These are phyloP conservation scores for Glycyrrhiza uralensis DNA, from an alignment of 306 rosid species.

Conservation along the genomic window DNA sequence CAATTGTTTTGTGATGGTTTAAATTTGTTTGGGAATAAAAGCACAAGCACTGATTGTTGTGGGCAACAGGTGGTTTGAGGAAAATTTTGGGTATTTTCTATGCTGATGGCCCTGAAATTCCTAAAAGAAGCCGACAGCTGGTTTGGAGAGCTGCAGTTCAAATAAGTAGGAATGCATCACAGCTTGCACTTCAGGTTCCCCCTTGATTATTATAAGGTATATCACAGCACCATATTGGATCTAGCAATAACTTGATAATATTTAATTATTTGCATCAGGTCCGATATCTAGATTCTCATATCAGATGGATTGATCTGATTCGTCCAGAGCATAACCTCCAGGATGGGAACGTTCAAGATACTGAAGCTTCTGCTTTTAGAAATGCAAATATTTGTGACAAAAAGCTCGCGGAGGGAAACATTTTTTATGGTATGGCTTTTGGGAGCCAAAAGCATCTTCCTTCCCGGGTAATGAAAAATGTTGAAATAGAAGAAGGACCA, in stretches of 20 bases:
- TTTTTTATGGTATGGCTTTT: slow-evolving; percentile 64
- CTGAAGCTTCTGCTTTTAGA: slow-evolving; percentile 76
- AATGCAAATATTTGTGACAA: slow-evolving; percentile 70
- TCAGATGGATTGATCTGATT: slow-evolving; percentile 86
- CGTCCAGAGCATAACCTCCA: slow-evolving; percentile 73
- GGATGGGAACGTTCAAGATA: slow-evolving; percentile 76
- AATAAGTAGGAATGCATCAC: slow-evolving; percentile 71
- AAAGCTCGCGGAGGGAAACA: slow-evolving; percentile 42
- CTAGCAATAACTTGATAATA: slow-evolving; percentile 13
- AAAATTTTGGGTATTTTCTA: slow-evolving; percentile 63
- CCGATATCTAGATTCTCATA: slow-evolving; percentile 68
- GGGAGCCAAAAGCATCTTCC: slow-evolving; percentile 89
- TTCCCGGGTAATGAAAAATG: slow-evolving; percentile 76
- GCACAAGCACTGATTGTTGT: slow-evolving; percentile 18
- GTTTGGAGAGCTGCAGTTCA: slow-evolving; percentile 92
- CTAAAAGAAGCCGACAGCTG: slow-evolving; percentile 74
- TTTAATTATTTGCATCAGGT: slow-evolving; percentile 61
- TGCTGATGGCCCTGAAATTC: slow-evolving; percentile 75
- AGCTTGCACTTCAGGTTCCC: slow-evolving; percentile 82
- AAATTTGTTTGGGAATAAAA: slow-evolving; percentile 9
- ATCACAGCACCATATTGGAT: background rate
- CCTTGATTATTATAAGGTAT: slow-evolving; percentile 5
- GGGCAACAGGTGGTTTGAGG: slow-evolving; percentile 60
- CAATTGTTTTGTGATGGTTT: background rate
- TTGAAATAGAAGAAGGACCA: slow-evolving; percentile 54